phyloP scores from a whole-genome alignment of 2,329 filamentous ascomycete genomes.

The Stemphylium vesicarium region DNA sequence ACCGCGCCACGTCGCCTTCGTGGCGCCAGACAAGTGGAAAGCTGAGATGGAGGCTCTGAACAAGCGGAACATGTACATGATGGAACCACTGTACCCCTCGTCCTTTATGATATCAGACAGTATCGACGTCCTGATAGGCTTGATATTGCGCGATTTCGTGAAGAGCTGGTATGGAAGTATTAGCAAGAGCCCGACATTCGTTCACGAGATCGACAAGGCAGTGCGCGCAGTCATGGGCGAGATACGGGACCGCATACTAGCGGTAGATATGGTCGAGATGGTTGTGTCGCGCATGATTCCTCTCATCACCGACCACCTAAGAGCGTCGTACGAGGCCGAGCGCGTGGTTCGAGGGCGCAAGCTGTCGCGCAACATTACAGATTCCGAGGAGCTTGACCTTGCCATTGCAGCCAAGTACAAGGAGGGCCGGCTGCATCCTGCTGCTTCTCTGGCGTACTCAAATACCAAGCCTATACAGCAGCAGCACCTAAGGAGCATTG shows the following conservation, averaged over 20 bases:
- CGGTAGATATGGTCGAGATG: constrained; percentile 83
- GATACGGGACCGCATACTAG: constrained; percentile 73
- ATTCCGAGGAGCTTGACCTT: constrained; percentile 93
- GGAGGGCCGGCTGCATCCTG: constrained; percentile 85
- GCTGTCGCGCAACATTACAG: constrained; percentile 86
- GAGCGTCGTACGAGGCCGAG: constrained; percentile 90
- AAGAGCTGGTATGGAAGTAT: constrained; percentile 88
- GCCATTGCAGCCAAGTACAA: constrained; percentile 95
- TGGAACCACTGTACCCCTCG: constrained; percentile 72
- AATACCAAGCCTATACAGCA: constrained; percentile 87
- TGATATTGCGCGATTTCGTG: constrained; percentile 84
- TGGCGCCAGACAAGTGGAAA: constrained; percentile 69
- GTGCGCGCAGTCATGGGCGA: constrained; percentile 75
- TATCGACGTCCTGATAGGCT: constrained; percentile 77
- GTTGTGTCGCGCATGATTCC: constrained; percentile 84
- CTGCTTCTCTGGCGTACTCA: constrained; percentile 80
- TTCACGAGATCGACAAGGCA: constrained; percentile 83
- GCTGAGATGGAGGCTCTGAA: constrained; percentile 72
- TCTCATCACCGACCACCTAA: constrained; percentile 85
- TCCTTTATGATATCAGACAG: constrained; percentile 80
- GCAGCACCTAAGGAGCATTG: constrained; percentile 81
- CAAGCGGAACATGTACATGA: constrained; percentile 69
- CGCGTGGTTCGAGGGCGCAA: constrained; percentile 84
- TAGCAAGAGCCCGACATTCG: constrained; percentile 78
- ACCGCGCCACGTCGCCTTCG: constrained; percentile 61